Evolutionary conservation across 805 yeast species (phyloP).

Genomic region (Starmerella asiatica): DNA sequence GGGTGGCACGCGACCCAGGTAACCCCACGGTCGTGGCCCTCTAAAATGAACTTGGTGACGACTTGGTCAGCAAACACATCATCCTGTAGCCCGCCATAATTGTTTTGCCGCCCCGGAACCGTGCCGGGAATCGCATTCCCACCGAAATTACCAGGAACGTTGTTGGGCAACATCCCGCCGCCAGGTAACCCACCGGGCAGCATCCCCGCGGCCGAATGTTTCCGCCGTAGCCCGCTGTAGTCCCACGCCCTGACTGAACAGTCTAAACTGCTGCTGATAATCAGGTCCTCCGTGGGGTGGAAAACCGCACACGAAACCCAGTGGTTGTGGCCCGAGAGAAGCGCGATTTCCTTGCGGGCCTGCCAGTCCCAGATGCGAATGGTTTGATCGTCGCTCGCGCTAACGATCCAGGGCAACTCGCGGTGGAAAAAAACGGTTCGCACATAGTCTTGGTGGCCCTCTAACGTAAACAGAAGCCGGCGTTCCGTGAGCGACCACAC

Average conservation of each 20-base stretch:
- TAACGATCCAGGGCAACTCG: constrained; percentile 93
- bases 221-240: constrained; percentile 84
- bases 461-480: constrained; percentile 79
- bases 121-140: constrained; percentile 7
- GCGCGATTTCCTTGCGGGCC: constrained; percentile 91
- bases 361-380: constrained; percentile 99
- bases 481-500: constrained; percentile 85
- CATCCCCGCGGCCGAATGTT: constrained; percentile 66
- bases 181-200: constrained; percentile 8
- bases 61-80: constrained; percentile 91
- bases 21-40: constrained; percentile 97
- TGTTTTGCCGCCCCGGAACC: constrained; percentile 4
- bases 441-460: constrained; percentile 90
- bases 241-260: constrained; percentile 99
- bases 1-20: constrained; percentile 99
- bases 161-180: no score
- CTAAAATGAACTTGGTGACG: constrained; percentile 89
- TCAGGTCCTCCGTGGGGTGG: constrained; percentile 88
- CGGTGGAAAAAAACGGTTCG: constrained; percentile 90
- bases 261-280: constrained; percentile 91
- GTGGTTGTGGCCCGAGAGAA: constrained; percentile 95
- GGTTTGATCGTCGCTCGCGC: constrained; percentile 95
- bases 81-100: neutral
- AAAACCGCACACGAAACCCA: constrained; percentile 97
- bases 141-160: constrained; percentile 2